These are phyloP conservation scores for Colletotrichum sp. DNA, from an alignment of 2,329 filamentous ascomycete species.

Conservation along the genomic window DNA sequence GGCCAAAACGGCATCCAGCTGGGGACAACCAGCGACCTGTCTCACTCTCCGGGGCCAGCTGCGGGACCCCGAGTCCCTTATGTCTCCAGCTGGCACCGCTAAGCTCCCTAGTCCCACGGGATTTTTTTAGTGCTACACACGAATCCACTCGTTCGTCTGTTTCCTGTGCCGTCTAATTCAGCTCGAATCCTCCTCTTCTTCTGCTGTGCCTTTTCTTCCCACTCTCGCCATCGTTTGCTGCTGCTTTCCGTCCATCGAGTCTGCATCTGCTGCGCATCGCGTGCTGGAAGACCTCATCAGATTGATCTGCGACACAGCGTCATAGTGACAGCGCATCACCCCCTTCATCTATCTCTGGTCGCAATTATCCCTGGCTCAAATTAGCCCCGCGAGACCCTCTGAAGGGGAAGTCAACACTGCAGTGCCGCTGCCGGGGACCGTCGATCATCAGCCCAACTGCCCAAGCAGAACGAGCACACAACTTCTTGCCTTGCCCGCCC, in stretches of 20 bases:
- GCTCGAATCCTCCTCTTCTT: not conserved
- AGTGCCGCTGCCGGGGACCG: not conserved
- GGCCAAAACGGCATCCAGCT: not conserved
- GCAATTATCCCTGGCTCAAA: slow-evolving; percentile 9
- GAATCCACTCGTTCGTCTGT: slow-evolving; percentile 12
- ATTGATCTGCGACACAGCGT: slow-evolving; percentile 1
- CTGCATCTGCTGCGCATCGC: not conserved
- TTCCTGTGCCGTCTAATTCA: not conserved
- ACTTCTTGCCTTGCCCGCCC: not conserved
- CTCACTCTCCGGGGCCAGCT: not conserved
- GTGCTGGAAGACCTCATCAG: not conserved
- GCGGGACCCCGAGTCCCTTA: not conserved
- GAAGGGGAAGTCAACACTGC: not conserved
- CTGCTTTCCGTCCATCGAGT: not conserved
- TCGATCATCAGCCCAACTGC: slow-evolving; percentile 13
- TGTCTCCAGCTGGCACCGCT: slow-evolving; percentile 3
- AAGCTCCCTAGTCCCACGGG: not conserved
- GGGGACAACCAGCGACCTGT: not conserved
- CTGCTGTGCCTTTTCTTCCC: not conserved
- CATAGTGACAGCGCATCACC: slow-evolving; percentile 19
- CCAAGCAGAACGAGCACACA: not conserved
- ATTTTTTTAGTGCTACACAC: slow-evolving; percentile 1
- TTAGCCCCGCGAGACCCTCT: slow-evolving; percentile 17
- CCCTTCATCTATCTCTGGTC: slow-evolving; percentile 15
- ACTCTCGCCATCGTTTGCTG: not conserved